Conservation (phyloP, 2,329 filamentous ascomycete species). For the Aureobasidium sp. region DNA sequence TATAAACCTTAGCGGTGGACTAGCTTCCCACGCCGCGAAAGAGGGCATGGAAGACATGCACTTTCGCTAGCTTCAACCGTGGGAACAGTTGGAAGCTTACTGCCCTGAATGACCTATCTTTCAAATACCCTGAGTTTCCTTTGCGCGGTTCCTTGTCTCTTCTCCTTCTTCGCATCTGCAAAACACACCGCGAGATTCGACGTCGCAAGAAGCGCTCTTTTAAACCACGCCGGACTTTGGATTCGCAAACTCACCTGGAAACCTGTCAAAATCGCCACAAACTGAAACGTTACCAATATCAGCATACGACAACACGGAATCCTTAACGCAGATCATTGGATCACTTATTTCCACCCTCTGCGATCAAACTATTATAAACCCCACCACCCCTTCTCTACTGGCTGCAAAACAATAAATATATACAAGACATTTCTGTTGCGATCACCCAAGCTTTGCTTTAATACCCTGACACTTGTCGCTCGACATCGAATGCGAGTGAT, state of each 20-base stretch:
- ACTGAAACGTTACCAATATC: neutral
- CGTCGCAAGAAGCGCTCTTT: neutral
- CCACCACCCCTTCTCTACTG: neutral
- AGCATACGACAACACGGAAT: neutral
- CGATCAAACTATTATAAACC: neutral
- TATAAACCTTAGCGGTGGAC: neutral
- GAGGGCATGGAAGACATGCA: neutral
- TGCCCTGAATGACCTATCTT: neutral
- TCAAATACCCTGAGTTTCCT: neutral
- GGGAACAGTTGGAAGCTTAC: constrained; percentile 7
- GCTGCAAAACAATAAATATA: neutral
- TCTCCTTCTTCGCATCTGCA: neutral
- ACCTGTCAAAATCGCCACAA: neutral
- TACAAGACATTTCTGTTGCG: neutral
- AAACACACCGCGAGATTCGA: neutral
- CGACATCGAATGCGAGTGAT: constrained; percentile 1
- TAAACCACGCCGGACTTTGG: neutral
- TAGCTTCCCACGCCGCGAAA: constrained; percentile 7
- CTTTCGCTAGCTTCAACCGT: constrained; percentile 12
- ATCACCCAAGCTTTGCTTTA: neutral
- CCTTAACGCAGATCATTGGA: neutral
- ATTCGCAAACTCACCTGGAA: neutral
- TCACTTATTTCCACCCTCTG: neutral
- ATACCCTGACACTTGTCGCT: neutral
- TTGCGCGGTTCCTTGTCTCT: neutral